Conservation (phyloP, 2,329 filamentous ascomycete species). For the Neonectria punicea region DNA sequence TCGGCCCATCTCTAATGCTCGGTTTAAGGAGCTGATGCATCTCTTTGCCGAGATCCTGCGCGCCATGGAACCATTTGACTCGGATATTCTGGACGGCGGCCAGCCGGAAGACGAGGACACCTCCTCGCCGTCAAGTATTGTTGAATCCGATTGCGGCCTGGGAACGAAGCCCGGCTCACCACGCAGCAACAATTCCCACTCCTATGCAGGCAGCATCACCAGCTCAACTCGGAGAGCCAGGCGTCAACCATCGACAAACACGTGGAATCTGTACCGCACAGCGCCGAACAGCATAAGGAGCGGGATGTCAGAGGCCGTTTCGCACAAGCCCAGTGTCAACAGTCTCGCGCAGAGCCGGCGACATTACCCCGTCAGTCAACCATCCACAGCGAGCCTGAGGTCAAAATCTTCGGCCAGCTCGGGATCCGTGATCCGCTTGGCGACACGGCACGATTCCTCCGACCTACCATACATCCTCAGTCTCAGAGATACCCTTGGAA, state of each 20-base stretch:
- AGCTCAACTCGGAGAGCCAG: constrained; percentile 46
- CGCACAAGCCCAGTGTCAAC: constrained; percentile 50
- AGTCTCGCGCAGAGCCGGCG: constrained; percentile 57
- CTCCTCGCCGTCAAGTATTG: constrained; percentile 52
- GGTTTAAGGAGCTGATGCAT: constrained; percentile 84
- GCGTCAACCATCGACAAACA: constrained; percentile 56
- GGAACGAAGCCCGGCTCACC: constrained; percentile 56
- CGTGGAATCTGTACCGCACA: constrained; percentile 59
- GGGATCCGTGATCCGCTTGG: constrained; percentile 61
- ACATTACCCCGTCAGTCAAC: constrained; percentile 52
- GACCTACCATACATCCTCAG: constrained; percentile 52
- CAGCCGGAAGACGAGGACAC: constrained; percentile 39
- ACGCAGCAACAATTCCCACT: constrained; percentile 44
- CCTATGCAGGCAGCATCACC: constrained; percentile 46
- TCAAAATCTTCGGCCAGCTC: constrained; percentile 51
- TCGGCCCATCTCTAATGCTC: constrained; percentile 70
- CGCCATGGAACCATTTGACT: constrained; percentile 74
- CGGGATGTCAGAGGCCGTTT: constrained; percentile 49
- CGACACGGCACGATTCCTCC: constrained; percentile 49
- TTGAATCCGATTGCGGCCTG: constrained; percentile 58
- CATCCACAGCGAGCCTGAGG: constrained; percentile 53
- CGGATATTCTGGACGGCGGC: constrained; percentile 58
- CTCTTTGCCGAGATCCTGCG: constrained; percentile 84
- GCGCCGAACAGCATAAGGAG: constrained; percentile 65
- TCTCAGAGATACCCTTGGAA: constrained; percentile 46